Percentiles rank a stretch among this genome's conserved stretches.
Evolutionary conservation across 208 protist genomes (phyloP).

Genomic region (Acanthamoeba royreba): DNA sequence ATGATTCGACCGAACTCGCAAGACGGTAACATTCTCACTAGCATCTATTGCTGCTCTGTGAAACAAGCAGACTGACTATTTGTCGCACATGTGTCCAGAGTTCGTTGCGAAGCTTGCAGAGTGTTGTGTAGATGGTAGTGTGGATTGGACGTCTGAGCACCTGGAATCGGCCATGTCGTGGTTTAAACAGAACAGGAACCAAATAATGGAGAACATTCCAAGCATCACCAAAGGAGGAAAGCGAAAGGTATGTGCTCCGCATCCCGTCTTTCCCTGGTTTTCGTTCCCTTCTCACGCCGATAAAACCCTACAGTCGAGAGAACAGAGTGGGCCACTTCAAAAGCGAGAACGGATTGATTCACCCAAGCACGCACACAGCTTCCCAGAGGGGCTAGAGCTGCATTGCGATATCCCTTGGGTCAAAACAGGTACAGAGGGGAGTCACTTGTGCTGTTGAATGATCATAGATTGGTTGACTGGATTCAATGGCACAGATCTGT

Average conservation of each 20-base stretch:
- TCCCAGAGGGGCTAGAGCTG: neutral
- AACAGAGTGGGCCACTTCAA: neutral
- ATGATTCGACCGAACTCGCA: constrained; percentile 40
- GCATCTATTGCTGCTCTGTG: too few species aligned
- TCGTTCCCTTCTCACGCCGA: too few species aligned
- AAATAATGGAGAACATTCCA: constrained; percentile 61
- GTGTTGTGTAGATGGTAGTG: constrained; percentile 54
- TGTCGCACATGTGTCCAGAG: too few species aligned
- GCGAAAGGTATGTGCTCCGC: neutral
- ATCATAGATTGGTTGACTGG: too few species aligned
- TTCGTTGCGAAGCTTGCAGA: neutral
- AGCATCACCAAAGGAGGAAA: constrained; percentile 19
- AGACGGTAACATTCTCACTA: too few species aligned
- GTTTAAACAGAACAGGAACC: constrained; percentile 57
- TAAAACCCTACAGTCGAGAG: neutral
- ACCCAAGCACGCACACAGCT: neutral
- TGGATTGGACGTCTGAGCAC: constrained; percentile 43
- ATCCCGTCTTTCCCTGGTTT: too few species aligned
- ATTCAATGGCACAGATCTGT: too few species aligned
- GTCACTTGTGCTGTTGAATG: too few species aligned
- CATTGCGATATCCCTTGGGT: too few species aligned
- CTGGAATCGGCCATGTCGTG: neutral
- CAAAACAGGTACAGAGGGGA: constrained; percentile 33
- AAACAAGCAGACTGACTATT: too few species aligned
- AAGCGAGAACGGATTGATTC: too few species aligned